phyloP scores from a whole-genome alignment of 148 eudicot species.

The Silene latifolia region DNA sequence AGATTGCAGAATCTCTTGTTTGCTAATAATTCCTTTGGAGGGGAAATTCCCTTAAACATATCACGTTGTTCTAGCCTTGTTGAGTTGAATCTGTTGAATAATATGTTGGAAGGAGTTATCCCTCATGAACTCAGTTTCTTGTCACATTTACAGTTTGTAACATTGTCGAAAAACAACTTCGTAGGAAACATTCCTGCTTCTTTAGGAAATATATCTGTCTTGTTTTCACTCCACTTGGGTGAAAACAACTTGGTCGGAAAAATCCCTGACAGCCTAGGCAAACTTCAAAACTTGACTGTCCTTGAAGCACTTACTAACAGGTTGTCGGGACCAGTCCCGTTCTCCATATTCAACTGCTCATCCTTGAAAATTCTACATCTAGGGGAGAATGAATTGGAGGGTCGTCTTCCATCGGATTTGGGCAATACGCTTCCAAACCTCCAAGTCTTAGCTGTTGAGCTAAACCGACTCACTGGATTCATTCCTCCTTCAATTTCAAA shows the following conservation, averaged over 20 bases:
- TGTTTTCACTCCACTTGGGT: neutral
- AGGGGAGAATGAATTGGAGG: slow-evolving; percentile 15
- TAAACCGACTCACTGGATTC: slow-evolving; percentile 19
- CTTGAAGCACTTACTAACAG: slow-evolving; percentile 2
- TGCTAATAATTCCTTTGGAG: slow-evolving; percentile 20
- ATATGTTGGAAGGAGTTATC: slow-evolving; percentile 25
- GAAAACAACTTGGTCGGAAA: slow-evolving; percentile 12
- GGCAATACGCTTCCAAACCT: slow-evolving; percentile 18
- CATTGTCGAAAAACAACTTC: neutral
- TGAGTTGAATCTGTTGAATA: neutral
- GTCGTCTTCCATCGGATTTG: slow-evolving; percentile 25
- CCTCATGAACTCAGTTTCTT: slow-evolving; percentile 8
- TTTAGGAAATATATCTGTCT: slow-evolving; percentile 22
- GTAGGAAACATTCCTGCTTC: slow-evolving; percentile 12
- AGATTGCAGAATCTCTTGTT: slow-evolving; percentile 18
- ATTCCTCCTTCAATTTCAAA: slow-evolving; percentile 25
- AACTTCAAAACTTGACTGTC: neutral
- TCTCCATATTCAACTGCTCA: slow-evolving; percentile 28
- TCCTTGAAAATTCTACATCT: neutral
- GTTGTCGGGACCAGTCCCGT: slow-evolving; percentile 26
- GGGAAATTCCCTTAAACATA: slow-evolving; percentile 23
- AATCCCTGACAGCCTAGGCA: slow-evolving; percentile 23
- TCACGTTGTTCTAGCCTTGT: slow-evolving; percentile 19
- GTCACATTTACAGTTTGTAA: slow-evolving; percentile 2
- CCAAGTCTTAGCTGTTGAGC: neutral